A percentile compares a stretch with the other conserved stretches of the same genome.
phyloP scores from a whole-genome alignment of 1,284 basidiomycete genomes.

The Marasmius oreades region DNA sequence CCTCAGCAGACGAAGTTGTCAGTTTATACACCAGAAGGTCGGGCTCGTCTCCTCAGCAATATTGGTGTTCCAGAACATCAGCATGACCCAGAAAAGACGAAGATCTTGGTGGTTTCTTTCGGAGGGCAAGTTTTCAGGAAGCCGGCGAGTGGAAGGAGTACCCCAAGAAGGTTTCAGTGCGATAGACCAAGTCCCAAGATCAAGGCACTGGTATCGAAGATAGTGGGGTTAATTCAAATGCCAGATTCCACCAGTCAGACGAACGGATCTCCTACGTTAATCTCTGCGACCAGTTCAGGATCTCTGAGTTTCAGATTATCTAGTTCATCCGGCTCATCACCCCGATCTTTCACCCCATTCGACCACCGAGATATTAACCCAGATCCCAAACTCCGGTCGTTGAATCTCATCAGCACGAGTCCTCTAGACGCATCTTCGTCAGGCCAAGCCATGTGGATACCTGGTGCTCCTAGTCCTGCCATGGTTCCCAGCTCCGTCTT shows the following conservation, averaged over 20 bases:
- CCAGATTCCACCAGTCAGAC: not conserved
- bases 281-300: not conserved
- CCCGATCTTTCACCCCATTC: not conserved
- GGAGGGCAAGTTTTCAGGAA: slow-evolving; percentile 71
- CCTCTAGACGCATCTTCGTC: not conserved
- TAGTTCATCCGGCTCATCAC: not conserved
- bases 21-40: slow-evolving; percentile 50
- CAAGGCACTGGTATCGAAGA: not conserved
- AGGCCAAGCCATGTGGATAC: slow-evolving; percentile 37
- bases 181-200: slow-evolving; percentile 13
- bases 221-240: not conserved
- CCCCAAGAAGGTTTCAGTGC: slow-evolving; percentile 20
- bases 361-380: not conserved
- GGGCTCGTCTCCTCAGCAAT: slow-evolving; percentile 47
- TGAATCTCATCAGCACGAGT: not conserved
- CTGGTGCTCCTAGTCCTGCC: slow-evolving; percentile 43
- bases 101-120: slow-evolving; percentile 73
- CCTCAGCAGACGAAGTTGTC: slow-evolving; percentile 15
- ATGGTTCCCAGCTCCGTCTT: slow-evolving; percentile 22
- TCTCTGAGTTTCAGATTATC: not conserved
- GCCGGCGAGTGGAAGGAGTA: slow-evolving; percentile 39
- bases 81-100: slow-evolving; percentile 44
- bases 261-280: slow-evolving; percentile 21
- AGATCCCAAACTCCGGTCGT: not conserved
- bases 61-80: slow-evolving; percentile 56